Conservation (phyloP, 169 alveolate species). For the Plasmodium inui region DNA sequence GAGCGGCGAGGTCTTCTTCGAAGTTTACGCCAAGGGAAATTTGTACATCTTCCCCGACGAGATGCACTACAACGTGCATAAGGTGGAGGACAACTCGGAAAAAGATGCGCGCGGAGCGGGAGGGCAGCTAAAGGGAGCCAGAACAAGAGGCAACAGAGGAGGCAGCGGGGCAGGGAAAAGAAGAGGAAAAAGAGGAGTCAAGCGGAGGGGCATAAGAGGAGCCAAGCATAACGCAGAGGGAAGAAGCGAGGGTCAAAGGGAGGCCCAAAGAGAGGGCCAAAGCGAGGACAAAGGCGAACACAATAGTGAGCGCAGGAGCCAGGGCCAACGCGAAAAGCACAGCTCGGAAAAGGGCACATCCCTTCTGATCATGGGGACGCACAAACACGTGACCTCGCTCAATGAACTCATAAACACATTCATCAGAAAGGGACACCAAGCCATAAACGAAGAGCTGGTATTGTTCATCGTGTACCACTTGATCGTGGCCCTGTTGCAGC, state of each 20-base stretch:
- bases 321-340: not conserved
- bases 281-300: not conserved
- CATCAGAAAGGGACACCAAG: constrained; percentile 28
- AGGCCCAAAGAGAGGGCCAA: not conserved
- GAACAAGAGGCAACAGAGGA: not conserved
- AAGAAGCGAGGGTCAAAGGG: not conserved
- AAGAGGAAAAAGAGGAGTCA: not conserved
- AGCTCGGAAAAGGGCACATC: constrained; percentile 13
- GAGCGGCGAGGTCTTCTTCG: constrained; percentile 20
- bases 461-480: constrained; percentile 49
- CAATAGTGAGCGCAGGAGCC: not conserved
- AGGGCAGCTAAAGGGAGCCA: not conserved
- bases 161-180: not conserved
- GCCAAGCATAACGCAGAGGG: not conserved
- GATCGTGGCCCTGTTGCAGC: constrained; percentile 33
- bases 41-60: constrained; percentile 70
- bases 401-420: constrained; percentile 41
- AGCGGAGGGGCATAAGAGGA: not conserved
- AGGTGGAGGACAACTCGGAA: not conserved
- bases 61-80: constrained; percentile 25
- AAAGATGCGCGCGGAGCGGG: not conserved
- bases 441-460: constrained; percentile 52
- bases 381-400: constrained; percentile 26
- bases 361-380: constrained; percentile 46
- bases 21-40: constrained; percentile 20